Evolutionary conservation across 177 flowering plant species (phyloP).

Genomic region (Vitis hybrid): DNA sequence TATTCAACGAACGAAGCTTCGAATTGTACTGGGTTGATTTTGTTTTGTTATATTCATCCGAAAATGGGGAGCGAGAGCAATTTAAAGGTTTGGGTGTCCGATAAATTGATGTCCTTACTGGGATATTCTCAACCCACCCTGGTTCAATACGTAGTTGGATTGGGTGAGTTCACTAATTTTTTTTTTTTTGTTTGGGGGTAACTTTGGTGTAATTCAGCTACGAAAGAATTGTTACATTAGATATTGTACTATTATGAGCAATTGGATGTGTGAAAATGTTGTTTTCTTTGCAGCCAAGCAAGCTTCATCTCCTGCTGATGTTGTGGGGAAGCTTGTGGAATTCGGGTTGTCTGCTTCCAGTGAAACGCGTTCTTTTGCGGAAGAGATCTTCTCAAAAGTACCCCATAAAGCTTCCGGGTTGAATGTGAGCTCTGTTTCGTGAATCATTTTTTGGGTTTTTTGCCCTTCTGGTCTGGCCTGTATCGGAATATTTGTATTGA

Average conservation of each 20-base stretch:
- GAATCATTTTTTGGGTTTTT: not conserved
- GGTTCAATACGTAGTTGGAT: constrained; percentile 66
- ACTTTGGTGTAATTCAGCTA: not conserved
- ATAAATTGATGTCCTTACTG: constrained; percentile 62
- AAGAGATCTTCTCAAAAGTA: constrained; percentile 59
- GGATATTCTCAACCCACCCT: constrained; percentile 72
- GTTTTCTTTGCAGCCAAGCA: constrained; percentile 58
- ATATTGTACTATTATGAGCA: not conserved
- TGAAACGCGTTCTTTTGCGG: constrained; percentile 64
- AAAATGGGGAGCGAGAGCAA: constrained; percentile 55
- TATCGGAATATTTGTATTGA: not conserved
- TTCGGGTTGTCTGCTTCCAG: constrained; percentile 52
- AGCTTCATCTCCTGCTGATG: constrained; percentile 69
- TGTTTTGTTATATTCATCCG: not conserved
- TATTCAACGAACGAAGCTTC: no score
- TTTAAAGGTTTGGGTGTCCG: constrained; percentile 80
- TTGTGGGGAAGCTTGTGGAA: constrained; percentile 49
- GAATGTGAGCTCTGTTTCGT: constrained; percentile 48
- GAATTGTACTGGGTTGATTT: no score
- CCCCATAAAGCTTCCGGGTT: constrained; percentile 62
- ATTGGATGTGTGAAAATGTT: not conserved
- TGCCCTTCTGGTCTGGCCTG: not conserved
- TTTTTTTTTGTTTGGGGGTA: not conserved
- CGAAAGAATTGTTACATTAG: not conserved
- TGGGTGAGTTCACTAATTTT: constrained; percentile 40